Evolutionary conservation across 1,284 basidiomycete genomes (phyloP).

Genomic region (Moesziomyces parantarcticus): DNA sequence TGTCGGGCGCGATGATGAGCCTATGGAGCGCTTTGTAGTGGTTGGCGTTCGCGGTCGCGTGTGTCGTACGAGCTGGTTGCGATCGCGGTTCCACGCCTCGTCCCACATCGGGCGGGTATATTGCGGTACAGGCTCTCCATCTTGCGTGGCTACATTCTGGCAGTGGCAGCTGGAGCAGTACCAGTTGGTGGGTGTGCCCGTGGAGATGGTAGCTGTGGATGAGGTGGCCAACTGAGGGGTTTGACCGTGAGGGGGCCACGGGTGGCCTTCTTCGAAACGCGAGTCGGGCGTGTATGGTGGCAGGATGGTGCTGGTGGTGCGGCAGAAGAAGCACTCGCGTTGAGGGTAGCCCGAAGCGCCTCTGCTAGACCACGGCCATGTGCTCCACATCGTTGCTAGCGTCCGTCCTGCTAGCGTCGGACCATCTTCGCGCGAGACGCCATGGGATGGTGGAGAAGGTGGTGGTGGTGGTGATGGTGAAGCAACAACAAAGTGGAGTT

Average conservation of each 20-base stretch:
- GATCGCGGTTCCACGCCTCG: slow-evolving; percentile 37
- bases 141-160: slow-evolving; percentile 44
- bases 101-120: slow-evolving; percentile 57
- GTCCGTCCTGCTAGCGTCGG: background rate
- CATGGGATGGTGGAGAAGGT: background rate
- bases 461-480: slow-evolving; percentile 1
- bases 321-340: slow-evolving; percentile 57
- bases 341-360: slow-evolving; percentile 38
- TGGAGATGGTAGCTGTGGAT: slow-evolving; percentile 35
- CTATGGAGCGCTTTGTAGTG: background rate
- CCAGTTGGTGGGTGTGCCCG: slow-evolving; percentile 56
- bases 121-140: slow-evolving; percentile 38
- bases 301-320: slow-evolving; percentile 46
- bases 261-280: too few species aligned
- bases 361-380: slow-evolving; percentile 19
- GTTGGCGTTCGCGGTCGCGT: slow-evolving; percentile 7
- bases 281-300: slow-evolving; percentile 42
- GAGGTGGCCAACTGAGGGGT: slow-evolving; percentile 12
- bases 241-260: too few species aligned
- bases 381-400: slow-evolving; percentile 19
- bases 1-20: background rate
- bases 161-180: slow-evolving; percentile 57
- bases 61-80: slow-evolving; percentile 22
- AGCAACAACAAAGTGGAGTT: background rate
- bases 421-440: background rate